Base-by-base conservation (phyloP, 495 filamentous ascomycete species). In the Talaromyces trachyspermus region DNA sequence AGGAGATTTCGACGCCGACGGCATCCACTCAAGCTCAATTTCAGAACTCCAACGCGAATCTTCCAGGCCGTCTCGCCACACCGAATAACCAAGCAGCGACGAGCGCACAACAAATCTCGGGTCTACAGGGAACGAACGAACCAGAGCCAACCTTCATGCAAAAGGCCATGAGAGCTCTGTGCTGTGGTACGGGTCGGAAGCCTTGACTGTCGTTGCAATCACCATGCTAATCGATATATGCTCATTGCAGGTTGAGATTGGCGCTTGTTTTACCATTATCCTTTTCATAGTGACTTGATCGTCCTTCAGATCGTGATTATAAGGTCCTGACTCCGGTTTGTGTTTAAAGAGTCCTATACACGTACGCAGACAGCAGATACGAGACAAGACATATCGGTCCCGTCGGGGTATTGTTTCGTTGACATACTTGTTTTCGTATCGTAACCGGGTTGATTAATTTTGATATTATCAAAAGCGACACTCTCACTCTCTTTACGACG, bases 21-120 rank as follows among this genome's bases (percentile, higher is more conserved):
- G 82, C 82, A 52, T 90, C 86, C 56, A 90, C 84, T 47, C 84
- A 88, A 64, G 88, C 89, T 49, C 89, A 95, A 60, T 95, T 94
- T 73, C 85, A 89, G 69, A 86, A 82, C 72, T 89, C 85, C 66
- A 85, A 83, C 57, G 85, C 87, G 54, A 89, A 94, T 65, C 78
- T 94, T 48, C 80, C 84, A 20, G 78, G 77, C 49, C 74, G 81
- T 51, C 74, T 85, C 58, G 61, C 66, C 29, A 81, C 72, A 54
- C 70, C 74, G 46, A 69, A 70, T 17, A 81, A 81, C 54, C 76
- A 74, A 47, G 68, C 64, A 23, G 66, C 76, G 63, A 70, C 67
- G 51, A 74, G 65, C 51, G 25, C 29, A 18, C 77, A 78, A 51
- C 69, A 68, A 48, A 46, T 57, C 43, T 59, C 53, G 30, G 68